These are phyloP conservation scores for Ascochyta pisi DNA, from an alignment of 2,329 filamentous ascomycete genomes.

Conservation along the genomic window DNA sequence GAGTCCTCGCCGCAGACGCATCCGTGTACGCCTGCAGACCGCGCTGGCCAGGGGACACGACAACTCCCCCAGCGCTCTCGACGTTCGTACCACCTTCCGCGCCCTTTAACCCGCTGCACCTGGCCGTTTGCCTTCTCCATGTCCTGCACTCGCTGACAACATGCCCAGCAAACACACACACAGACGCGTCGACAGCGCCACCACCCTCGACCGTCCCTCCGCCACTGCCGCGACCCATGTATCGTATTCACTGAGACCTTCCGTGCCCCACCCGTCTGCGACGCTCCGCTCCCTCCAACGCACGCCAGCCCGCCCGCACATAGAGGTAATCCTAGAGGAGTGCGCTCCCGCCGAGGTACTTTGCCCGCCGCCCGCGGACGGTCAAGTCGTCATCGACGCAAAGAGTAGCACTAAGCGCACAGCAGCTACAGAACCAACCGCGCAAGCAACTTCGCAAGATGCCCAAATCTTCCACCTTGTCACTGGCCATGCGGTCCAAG, in stretches of 20 bases:
- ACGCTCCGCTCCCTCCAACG: constrained; percentile 25
- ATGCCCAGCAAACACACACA: constrained; percentile 34
- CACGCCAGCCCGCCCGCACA: constrained; percentile 21
- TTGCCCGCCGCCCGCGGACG: constrained; percentile 18
- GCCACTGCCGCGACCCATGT: constrained; percentile 36
- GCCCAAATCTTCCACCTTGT: constrained; percentile 49
- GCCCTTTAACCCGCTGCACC: constrained; percentile 31
- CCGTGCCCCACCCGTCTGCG: constrained; percentile 22
- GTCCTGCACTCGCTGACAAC: constrained; percentile 37
- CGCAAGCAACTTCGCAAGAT: constrained; percentile 46
- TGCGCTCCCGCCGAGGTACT: constrained; percentile 37
- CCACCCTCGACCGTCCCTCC: constrained; percentile 19
- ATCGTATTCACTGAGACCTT: constrained; percentile 29
- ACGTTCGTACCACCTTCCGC: constrained; percentile 45
- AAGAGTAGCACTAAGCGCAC: constrained; percentile 29
- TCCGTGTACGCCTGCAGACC: constrained; percentile 42
- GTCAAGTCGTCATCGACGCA: constrained; percentile 5
- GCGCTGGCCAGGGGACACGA: constrained; percentile 35
- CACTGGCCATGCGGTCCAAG: constrained; percentile 46
- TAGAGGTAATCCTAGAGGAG: constrained; percentile 18
- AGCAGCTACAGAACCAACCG: constrained; percentile 32
- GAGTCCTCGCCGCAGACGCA: constrained; percentile 36
- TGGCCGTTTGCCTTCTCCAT: constrained; percentile 14
- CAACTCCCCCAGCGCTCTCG: constrained; percentile 31
- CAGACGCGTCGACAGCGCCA: constrained; percentile 28